Evolutionary conservation across 1,284 basidiomycete species (phyloP).

Genomic region (Irpex rosettiformis): DNA sequence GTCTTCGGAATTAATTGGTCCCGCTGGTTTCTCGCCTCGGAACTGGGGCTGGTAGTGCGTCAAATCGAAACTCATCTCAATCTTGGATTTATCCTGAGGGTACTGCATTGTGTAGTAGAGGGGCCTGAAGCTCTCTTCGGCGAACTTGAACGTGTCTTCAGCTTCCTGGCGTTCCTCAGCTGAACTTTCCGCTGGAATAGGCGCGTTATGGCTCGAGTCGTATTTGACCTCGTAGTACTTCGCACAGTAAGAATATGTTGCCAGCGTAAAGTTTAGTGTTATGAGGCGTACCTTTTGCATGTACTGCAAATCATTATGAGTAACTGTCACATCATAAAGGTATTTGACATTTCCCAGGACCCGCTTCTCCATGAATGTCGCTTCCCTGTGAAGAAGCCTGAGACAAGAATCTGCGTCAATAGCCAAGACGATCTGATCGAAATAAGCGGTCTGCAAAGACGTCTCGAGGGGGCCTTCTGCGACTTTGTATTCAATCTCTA

Average conservation of each 20-base stretch:
- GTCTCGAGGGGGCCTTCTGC: slow-evolving; percentile 17
- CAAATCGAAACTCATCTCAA: slow-evolving; percentile 63
- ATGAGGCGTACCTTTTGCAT: slow-evolving; percentile 43
- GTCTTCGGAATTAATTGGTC: slow-evolving; percentile 21
- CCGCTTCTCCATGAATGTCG: slow-evolving; percentile 52
- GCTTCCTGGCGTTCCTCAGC: slow-evolving; percentile 34
- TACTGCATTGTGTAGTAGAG: slow-evolving; percentile 59
- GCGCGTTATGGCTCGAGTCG: slow-evolving; percentile 37
- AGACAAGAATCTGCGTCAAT: slow-evolving; percentile 58
- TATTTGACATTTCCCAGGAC: slow-evolving; percentile 60
- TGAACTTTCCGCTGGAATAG: slow-evolving; percentile 29
- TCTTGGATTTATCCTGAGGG: slow-evolving; percentile 47
- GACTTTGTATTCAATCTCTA: slow-evolving; percentile 26
- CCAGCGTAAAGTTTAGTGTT: not conserved
- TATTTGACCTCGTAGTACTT: slow-evolving; percentile 45
- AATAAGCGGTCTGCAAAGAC: slow-evolving; percentile 39
- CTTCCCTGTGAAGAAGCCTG: slow-evolving; percentile 50
- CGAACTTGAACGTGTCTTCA: slow-evolving; percentile 40
- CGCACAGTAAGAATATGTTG: slow-evolving; percentile 17
- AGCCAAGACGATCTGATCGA: slow-evolving; percentile 62
- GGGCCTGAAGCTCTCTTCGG: slow-evolving; percentile 47
- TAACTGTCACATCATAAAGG: slow-evolving; percentile 55
- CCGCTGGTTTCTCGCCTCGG: slow-evolving; percentile 25
- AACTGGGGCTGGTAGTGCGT: slow-evolving; percentile 57
- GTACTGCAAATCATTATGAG: slow-evolving; percentile 52